These are phyloP conservation scores for Echinochloa phyllopogon DNA, from an alignment of 176 grass and related monocot species.

Conservation along the genomic window DNA sequence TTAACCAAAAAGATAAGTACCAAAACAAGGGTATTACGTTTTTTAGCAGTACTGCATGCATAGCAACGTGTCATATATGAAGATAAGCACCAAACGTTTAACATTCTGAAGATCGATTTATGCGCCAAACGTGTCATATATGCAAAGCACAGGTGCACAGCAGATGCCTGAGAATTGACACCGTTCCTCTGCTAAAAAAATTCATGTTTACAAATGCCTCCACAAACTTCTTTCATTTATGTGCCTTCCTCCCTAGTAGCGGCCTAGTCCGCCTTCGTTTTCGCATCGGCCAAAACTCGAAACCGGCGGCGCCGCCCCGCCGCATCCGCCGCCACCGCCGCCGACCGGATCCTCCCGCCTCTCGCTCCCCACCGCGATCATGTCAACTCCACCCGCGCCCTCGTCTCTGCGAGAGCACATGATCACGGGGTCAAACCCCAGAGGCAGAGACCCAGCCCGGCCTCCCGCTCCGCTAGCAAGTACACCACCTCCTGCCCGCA, in stretches of 20 bases:
- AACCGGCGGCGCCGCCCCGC: slow-evolving; percentile 16
- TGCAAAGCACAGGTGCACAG: background rate
- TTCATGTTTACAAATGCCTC: no score
- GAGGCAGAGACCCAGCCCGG: slow-evolving; percentile 13
- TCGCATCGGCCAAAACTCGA: background rate
- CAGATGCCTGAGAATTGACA: background rate
- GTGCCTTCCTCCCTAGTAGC: background rate
- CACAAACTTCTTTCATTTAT: background rate
- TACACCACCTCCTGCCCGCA: slow-evolving; percentile 3
- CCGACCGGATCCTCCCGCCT: background rate
- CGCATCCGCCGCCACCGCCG: slow-evolving; percentile 16
- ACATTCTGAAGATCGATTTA: background rate
- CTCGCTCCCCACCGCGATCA: slow-evolving; percentile 4
- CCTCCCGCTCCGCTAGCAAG: slow-evolving; percentile 10
- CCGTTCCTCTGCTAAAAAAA: background rate
- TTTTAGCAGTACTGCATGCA: no score
- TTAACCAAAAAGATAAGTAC: no score
- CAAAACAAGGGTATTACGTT: no score
- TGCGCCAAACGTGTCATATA: no score
- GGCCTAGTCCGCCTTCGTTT: no score
- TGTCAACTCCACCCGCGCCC: slow-evolving; percentile 25
- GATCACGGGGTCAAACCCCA: slow-evolving; percentile 42
- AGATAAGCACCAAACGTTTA: no score
- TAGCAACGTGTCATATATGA: no score
- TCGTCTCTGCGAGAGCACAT: slow-evolving; percentile 38